Base-by-base conservation (phyloP, 331 rosid species). In the Rosa hybrid region DNA sequence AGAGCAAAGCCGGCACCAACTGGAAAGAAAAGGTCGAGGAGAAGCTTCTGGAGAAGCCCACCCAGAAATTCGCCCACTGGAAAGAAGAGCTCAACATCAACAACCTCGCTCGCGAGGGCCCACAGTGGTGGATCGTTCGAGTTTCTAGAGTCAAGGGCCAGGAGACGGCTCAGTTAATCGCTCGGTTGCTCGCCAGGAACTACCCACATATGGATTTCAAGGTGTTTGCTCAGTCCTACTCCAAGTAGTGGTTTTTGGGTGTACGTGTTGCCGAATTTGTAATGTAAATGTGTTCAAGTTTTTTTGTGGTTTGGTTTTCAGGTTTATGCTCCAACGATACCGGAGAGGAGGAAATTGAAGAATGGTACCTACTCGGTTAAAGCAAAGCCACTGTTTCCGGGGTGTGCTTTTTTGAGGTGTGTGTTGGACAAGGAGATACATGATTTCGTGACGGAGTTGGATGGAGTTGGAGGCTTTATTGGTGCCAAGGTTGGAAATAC, bases 11-110 rank as follows among this genome's bases (percentile, higher is more conserved):
- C 72, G 83, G 88, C 6, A 25, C 81, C 12, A 92, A 81, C 50
- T 93, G 99, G 99, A 90, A 85, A 56, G 97, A 93, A 72, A 86
- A 86, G 53, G 94, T 95, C 42, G 98, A 95, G 82, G 89, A 87
- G 72, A 88, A 75, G 89, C 92, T 95, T 27, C 83, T 85, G 13
- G 80, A 82, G 83, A 95, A 95, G 75, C 92, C 92, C 48, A 95
- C 90, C 85, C 91, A 95, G 89, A 68, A 86, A 78, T 84, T 70
- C 34, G 80, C 85, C 4, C 71, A 87, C 3, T 92, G 95, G 98
- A 92, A 76, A 4, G 98, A 90, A 4, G 88, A 92, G 83, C 96
- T 90, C 71, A 92, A 94, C 85, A 90, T 92, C 16, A 91, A 94
- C 56, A 85, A 79, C 76, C 90, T 95, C 42, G 87, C 94, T 70